Evolutionary conservation across 805 yeast species (phyloP).

Genomic region (Candida sakaeoensis): DNA sequence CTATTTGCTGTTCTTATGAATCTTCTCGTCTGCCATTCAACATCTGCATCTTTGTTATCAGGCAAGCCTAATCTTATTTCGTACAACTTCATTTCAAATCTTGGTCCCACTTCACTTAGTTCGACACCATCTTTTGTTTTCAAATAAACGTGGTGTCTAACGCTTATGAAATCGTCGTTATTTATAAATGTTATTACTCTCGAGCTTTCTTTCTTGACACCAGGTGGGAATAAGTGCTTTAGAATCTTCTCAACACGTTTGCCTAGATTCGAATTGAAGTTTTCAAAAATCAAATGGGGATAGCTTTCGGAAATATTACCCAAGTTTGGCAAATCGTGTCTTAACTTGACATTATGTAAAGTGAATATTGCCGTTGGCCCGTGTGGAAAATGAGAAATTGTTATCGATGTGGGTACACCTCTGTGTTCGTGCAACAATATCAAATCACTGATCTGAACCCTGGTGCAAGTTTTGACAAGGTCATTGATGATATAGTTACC

Average conservation of each 20-base stretch:
- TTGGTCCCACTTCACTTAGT: slow-evolving; percentile 95
- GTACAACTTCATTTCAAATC: slow-evolving; percentile 93
- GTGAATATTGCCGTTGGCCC: slow-evolving; percentile 97
- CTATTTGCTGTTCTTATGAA: slow-evolving; percentile 94
- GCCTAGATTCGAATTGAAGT: slow-evolving; percentile 78
- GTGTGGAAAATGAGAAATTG: slow-evolving; percentile 93
- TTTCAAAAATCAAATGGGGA: slow-evolving; percentile 92
- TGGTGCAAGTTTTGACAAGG: slow-evolving; percentile 76
- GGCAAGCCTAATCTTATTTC: slow-evolving; percentile 86
- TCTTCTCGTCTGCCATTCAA: slow-evolving; percentile 94
- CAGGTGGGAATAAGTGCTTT: slow-evolving; percentile 93
- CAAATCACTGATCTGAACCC: slow-evolving; percentile 79
- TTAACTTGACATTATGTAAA: slow-evolving; percentile 85
- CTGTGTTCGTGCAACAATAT: slow-evolving; percentile 91
- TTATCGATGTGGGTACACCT: slow-evolving; percentile 94
- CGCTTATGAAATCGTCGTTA: slow-evolving; percentile 86
- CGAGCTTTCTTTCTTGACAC: slow-evolving; percentile 80
- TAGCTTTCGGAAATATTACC: slow-evolving; percentile 89
- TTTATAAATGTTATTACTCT: slow-evolving; percentile 93
- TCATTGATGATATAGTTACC: slow-evolving; percentile 89
- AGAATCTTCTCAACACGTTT: slow-evolving; percentile 73
- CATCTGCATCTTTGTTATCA: slow-evolving; percentile 94
- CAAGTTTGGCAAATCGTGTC: slow-evolving; percentile 84
- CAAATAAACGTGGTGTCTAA: slow-evolving; percentile 92
- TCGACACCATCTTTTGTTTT: slow-evolving; percentile 86